These are phyloP conservation scores for Astrephomene gubernaculifera DNA, from an alignment of 139 green algal species.

Conservation along the genomic window DNA sequence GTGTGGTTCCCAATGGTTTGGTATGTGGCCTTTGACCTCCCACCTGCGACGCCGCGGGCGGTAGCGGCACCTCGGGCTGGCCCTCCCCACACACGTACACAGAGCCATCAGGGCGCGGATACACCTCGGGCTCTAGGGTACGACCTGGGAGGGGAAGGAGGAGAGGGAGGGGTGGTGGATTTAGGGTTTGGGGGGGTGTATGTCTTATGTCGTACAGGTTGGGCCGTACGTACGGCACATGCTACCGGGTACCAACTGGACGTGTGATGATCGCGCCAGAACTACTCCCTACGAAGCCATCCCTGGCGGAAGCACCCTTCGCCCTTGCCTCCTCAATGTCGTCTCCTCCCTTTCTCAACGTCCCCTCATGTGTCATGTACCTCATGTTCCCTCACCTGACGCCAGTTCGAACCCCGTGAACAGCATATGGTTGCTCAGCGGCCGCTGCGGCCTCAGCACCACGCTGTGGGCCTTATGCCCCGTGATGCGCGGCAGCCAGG, in stretches of 20 bases:
- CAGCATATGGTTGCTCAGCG: slow-evolving; percentile 64
- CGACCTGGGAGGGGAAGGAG: slow-evolving; percentile 44
- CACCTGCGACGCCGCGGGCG: no score
- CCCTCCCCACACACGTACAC: slow-evolving; percentile 86
- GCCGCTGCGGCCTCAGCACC: slow-evolving; percentile 61
- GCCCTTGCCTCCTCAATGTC: no score
- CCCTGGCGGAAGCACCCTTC: no score
- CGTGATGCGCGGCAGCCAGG: slow-evolving; percentile 22
- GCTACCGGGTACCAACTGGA: no score
- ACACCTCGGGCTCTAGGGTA: slow-evolving; percentile 80
- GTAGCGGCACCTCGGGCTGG: slow-evolving; percentile 61
- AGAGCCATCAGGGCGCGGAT: slow-evolving; percentile 80
- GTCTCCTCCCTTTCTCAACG: not conserved
- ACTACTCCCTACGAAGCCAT: no score
- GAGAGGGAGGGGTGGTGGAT: not conserved
- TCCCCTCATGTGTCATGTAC: not conserved
- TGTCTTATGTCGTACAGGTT: no score
- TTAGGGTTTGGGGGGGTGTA: no score
- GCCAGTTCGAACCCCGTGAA: slow-evolving; percentile 52
- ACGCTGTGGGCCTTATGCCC: slow-evolving; percentile 85
- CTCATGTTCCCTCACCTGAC: slow-evolving; percentile 20
- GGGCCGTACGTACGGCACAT: no score
- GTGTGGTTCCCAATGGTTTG: no score
- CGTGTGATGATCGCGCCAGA: no score
- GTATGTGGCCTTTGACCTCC: no score